Evolutionary conservation across 2,329 filamentous ascomycete species (phyloP), one percentile per base, ranked within the genome.

Genomic region (Fusarium sp.): DNA sequence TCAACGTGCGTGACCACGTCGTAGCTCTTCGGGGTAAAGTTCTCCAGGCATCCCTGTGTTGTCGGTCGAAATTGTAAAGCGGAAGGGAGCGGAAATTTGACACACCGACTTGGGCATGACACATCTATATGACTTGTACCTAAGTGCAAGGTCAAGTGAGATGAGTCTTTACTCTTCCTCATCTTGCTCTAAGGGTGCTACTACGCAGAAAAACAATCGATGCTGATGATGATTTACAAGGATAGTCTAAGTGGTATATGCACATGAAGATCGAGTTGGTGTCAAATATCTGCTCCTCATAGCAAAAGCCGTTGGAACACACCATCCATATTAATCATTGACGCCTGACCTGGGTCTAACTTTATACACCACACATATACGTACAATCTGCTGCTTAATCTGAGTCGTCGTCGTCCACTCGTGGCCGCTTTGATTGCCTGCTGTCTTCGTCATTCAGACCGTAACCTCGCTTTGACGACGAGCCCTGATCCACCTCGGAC

Each of bases 381-480:
- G 33, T 56, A 40, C 52, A 71, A 62, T 63, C 54, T 52, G 57
- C 45, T 61, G 40, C 43, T 70, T 66, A 79, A 68, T 73, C 73
- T 65, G 77, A 79, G 57, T 82, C 82, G 27, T 90, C 86, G 38
- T 95, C 94, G 30, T 96, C 94, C 27, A 96, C 90, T 76, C 93
- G 90, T 25, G 93, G 93, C 78, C 93, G 90, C 87, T 98, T 98
- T 59, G 88, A 86, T 80, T 86, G 84, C 74, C 87, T 83, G 47
- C 83, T 88, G 65, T 89, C 90, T 1, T 87, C 87, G 33, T 94
- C 92, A 75, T 95, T 92, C 69, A 97, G 84, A 0, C 94, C 94
- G 80, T 93, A 95, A 38, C 93, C 90, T 81, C 95, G 92, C 84
- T 93, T 94, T 4, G 89, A 88, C 4, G 88, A 85, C n/a, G 86